phyloP scores from a whole-genome alignment of 2,329 filamentous ascomycete genomes.

The Clarireedia monteithiana region DNA sequence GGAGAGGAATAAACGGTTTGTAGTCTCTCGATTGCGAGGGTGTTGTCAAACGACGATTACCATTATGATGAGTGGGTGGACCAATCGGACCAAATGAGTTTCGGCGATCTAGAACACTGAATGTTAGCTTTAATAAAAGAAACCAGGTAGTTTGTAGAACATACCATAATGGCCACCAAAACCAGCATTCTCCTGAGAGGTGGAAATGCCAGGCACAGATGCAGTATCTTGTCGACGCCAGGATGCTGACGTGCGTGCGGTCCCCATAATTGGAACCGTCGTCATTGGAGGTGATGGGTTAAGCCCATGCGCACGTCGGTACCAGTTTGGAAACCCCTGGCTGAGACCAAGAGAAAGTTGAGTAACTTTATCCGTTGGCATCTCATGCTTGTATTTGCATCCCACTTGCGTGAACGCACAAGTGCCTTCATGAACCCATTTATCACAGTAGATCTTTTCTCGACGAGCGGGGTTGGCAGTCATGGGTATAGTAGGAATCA shows the following conservation, averaged over 20 bases:
- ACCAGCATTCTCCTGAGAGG: neutral
- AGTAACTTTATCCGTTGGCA: slow-evolving; percentile 62
- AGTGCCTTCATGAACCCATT: slow-evolving; percentile 80
- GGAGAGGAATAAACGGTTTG: neutral
- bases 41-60: slow-evolving; percentile 1
- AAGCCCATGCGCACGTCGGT: neutral
- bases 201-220: neutral
- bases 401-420: slow-evolving; percentile 83
- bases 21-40: neutral
- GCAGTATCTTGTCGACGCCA: slow-evolving; percentile 5
- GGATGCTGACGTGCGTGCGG: neutral
- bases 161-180: neutral
- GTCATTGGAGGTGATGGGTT: neutral
- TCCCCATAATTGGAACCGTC: neutral
- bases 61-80: neutral
- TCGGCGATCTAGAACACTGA: neutral
- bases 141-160: neutral
- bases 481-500: neutral
- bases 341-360: slow-evolving; percentile 65
- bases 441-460: slow-evolving; percentile 73
- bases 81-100: slow-evolving; percentile 8
- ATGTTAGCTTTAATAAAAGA: neutral
- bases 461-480: neutral
- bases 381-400: slow-evolving; percentile 85
- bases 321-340: slow-evolving; percentile 41